Conservation (phyloP, 2,329 filamentous ascomycete species). For the Leptosphaerulina australis region DNA sequence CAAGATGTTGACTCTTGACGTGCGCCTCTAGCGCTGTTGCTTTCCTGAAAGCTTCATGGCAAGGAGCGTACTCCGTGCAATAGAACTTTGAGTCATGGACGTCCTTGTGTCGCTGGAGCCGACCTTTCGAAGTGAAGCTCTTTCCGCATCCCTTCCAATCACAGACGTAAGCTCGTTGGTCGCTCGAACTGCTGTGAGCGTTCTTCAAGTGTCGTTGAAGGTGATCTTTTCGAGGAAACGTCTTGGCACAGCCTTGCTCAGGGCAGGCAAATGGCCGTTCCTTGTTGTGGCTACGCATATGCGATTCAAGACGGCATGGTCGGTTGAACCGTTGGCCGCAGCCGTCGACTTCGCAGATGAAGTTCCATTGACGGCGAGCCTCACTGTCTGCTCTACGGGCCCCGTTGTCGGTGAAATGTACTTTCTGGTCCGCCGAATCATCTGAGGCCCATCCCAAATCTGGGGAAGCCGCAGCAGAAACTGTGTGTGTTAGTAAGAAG, state of each 20-base stretch:
- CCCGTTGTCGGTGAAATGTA: conserved; percentile 40
- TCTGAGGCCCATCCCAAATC: conserved; percentile 30
- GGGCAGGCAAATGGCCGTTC: conserved; percentile 79
- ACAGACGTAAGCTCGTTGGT: conserved; percentile 71
- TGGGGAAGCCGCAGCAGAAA: conserved; percentile 8
- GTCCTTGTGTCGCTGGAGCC: conserved; percentile 76
- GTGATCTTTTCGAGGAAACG: conserved; percentile 85
- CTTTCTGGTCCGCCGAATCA: conserved; percentile 31
- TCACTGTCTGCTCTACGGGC: conserved; percentile 39
- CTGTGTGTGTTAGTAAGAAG: conserved; percentile 4
- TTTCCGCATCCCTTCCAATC: conserved; percentile 75
- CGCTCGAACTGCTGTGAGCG: conserved; percentile 67
- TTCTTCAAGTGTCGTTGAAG: conserved; percentile 84
- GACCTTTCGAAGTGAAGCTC: conserved; percentile 78
- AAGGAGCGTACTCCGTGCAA: conserved; percentile 73
- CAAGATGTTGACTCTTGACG: conserved; percentile 75
- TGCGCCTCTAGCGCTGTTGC: conserved; percentile 85
- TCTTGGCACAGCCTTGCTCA: conserved; percentile 75
- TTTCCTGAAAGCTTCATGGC: conserved; percentile 82
- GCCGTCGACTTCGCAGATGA: conserved; percentile 73
- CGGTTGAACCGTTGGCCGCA: conserved; percentile 89
- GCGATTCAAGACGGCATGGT: conserved; percentile 75
- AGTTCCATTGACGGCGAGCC: conserved; percentile 71
- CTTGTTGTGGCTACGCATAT: conserved; percentile 83
- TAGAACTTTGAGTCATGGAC: conserved; percentile 79